Evolutionary conservation across 2,329 filamentous ascomycete genomes (phyloP).

Genomic region (Claviceps paspali): DNA sequence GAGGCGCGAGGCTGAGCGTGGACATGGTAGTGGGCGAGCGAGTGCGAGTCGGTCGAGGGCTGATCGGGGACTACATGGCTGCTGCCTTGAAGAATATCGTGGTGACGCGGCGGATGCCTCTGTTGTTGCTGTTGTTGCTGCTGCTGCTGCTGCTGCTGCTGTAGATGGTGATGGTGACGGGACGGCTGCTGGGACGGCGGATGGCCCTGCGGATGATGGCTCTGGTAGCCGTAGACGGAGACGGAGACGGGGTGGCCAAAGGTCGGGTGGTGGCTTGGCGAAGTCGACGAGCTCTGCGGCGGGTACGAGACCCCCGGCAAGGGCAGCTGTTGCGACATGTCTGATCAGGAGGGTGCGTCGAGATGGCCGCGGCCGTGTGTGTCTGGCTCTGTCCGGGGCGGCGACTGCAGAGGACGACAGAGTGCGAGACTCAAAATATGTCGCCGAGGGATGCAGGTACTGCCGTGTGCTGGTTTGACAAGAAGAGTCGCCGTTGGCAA

Average conservation of each 20-base stretch:
- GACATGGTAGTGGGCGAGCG: slow-evolving; percentile 6
- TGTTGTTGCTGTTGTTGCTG: slow-evolving; percentile 2
- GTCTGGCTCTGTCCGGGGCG: too few relatives aligned
- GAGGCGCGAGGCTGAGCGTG: too few relatives aligned
- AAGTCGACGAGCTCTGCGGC: slow-evolving; percentile 10
- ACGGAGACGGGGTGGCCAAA: background rate
- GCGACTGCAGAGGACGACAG: too few relatives aligned
- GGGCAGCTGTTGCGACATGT: slow-evolving; percentile 18
- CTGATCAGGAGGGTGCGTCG: slow-evolving; percentile 12
- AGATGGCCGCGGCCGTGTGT: slow-evolving; percentile 4
- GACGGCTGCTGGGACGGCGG: slow-evolving; percentile 4
- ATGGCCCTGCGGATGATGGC: slow-evolving; percentile 2
- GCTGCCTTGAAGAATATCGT: slow-evolving; percentile 5
- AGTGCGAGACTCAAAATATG: too few relatives aligned
- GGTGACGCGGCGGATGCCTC: slow-evolving; percentile 10
- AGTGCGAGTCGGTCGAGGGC: slow-evolving; percentile 9
- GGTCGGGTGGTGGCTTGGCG: slow-evolving; percentile 10
- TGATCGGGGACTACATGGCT: slow-evolving; percentile 1
- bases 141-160: too few relatives aligned
- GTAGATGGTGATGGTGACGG: slow-evolving; percentile 4
- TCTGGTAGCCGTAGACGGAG: background rate
- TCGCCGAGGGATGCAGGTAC: too few relatives aligned
- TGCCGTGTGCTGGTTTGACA: too few relatives aligned
- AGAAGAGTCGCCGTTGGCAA: too few relatives aligned
- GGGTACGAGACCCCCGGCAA: slow-evolving; percentile 13